These are phyloP conservation scores for Coprinopsis strossmayeri DNA, from an alignment of 768 basidiomycete species.

Conservation along the genomic window DNA sequence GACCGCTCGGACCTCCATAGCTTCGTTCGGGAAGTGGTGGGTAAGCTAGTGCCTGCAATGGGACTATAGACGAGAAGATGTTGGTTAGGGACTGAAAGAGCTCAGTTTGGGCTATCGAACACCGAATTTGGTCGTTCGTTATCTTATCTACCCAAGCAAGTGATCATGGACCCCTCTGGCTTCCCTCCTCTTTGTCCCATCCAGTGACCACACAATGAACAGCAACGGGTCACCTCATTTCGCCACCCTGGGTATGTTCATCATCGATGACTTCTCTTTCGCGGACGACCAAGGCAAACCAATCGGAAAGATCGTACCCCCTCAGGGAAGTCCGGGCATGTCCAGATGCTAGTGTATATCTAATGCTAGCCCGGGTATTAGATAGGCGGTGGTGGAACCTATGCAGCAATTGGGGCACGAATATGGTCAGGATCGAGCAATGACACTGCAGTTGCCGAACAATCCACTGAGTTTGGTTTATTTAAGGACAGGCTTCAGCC, in stretches of 20 bases:
- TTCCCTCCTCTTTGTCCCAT: slow-evolving; percentile 1
- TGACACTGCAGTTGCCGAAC: too few species aligned
- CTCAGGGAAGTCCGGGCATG: slow-evolving; percentile 38
- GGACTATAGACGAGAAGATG: too few species aligned
- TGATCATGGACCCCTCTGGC: too few species aligned
- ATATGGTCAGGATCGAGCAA: slow-evolving; percentile 51
- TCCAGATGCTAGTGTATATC: background rate
- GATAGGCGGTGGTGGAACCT: slow-evolving; percentile 89
- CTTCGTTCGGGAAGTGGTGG: too few species aligned
- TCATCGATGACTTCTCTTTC: slow-evolving; percentile 77
- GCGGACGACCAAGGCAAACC: slow-evolving; percentile 48
- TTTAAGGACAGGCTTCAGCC: slow-evolving; percentile 51
- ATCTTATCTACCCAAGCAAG: too few species aligned
- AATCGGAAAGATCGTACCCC: slow-evolving; percentile 35
- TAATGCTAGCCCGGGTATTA: slow-evolving; percentile 21
- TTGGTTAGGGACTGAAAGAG: too few species aligned
- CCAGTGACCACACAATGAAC: slow-evolving; percentile 15
- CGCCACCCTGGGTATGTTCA: slow-evolving; percentile 83
- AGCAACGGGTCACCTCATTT: slow-evolving; percentile 26
- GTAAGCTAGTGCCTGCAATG: too few species aligned
- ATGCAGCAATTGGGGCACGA: slow-evolving; percentile 73
- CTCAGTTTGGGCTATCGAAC: too few species aligned
- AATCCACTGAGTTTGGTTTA: too few species aligned
- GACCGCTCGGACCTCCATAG: slow-evolving; percentile 40
- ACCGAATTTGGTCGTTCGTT: too few species aligned